Conservation (phyloP, 768 basidiomycete genomes). For the Tylopilus intermedius region DNA sequence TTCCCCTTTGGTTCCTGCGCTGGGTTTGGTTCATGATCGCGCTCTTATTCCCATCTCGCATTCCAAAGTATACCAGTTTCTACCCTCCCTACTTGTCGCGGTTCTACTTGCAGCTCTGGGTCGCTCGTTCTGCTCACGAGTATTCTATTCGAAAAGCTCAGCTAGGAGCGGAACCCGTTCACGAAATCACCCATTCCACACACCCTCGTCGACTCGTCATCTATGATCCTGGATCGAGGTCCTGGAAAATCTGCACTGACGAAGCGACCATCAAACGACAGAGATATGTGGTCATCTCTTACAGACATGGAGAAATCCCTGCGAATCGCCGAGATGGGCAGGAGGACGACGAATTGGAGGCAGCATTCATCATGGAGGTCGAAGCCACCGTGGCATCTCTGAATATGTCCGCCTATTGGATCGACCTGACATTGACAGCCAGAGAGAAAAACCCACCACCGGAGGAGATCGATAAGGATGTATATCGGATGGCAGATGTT, state of each 20-base stretch:
- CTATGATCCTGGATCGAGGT: neutral
- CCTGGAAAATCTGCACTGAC: slow-evolving; percentile 6
- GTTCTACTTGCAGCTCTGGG: slow-evolving; percentile 24
- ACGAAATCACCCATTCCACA: too few species aligned
- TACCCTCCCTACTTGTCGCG: slow-evolving; percentile 18
- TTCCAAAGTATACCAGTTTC: neutral
- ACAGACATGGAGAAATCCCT: too few species aligned
- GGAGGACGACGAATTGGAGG: neutral
- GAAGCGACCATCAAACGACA: slow-evolving; percentile 2
- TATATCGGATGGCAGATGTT: too few species aligned
- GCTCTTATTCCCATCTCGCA: neutral
- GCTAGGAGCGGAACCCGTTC: neutral
- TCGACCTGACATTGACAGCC: too few species aligned
- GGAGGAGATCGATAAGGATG: too few species aligned
- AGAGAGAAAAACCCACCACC: too few species aligned
- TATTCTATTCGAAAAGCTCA: slow-evolving; percentile 13
- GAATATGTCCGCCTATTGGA: too few species aligned
- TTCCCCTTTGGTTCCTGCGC: too few species aligned
- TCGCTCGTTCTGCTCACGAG: slow-evolving; percentile 18
- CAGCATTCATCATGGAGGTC: slow-evolving; percentile 1
- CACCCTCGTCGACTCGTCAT: too few species aligned
- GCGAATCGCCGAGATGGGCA: neutral
- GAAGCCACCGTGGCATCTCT: too few species aligned
- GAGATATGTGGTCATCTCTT: neutral
- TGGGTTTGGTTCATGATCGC: slow-evolving; percentile 8